Evolutionary conservation across 2,329 filamentous ascomycete species (phyloP), one percentile per base, ranked within the genome.

Genomic region (Fusarium setosum): DNA sequence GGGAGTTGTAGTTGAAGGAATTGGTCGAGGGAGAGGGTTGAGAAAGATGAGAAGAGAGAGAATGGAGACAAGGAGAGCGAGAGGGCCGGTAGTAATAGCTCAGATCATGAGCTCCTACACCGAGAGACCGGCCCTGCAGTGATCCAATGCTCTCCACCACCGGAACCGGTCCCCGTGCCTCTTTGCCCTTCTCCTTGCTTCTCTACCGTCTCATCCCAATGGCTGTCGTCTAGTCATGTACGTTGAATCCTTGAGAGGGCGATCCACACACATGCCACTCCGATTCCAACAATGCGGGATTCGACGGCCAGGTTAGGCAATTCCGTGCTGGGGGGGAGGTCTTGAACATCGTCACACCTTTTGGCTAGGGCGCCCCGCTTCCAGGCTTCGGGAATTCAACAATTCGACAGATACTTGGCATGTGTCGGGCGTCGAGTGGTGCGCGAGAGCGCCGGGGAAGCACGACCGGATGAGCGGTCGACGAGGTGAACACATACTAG

Each of bases 371-470:
- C 4, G 41, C 21, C 53, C 42, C 44, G 44, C 42, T 48, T 40
- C 53, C 34, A 56, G 18, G 42, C 42, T 56, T 8, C 26, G 24
- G 40, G 26, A 44, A 20, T 31, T 44, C 37, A 24, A 21, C 44
- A 53, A 29, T 47, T 47, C 23, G 59, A 29, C 12, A 54, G 51
- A 50, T 61, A 50, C 44, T 24, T 50, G 38, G 44, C 56, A 70
- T 56, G 60, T 69, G 64, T 70, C 67, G 57, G 42, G 50, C 58
- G 24, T 65, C 44, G 58, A 68, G 44, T 67, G 50, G 61, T 56
- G 55, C 35, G 58, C 58, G 57, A 59, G 48, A 63, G 49, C 44
- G 17, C 59, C 64, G 18, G 32, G 21, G 32, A 44, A 55, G 21
- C 38, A 37, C 37, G 35, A 34, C 26, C 42, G 51, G 26, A 56